Conservation (phyloP, 1,284 basidiomycete genomes). For the Cerioporus squamosus region DNA sequence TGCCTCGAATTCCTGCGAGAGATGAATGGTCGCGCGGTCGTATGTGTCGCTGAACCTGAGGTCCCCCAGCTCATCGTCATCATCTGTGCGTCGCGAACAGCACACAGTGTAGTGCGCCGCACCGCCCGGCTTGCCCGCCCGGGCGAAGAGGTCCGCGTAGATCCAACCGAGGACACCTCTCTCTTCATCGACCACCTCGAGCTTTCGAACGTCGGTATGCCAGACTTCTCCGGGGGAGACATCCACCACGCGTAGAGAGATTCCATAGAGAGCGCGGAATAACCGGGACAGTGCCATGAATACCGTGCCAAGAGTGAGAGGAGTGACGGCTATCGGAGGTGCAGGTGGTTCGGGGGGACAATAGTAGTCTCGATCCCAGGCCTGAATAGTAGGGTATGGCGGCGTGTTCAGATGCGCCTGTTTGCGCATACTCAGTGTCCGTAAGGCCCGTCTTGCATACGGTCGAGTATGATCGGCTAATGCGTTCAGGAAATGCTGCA, state of each 20-base stretch:
- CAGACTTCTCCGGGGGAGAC: slow-evolving; percentile 83
- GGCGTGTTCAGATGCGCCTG: slow-evolving; percentile 63
- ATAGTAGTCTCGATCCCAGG: slow-evolving; percentile 95
- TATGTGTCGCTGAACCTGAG: slow-evolving; percentile 44
- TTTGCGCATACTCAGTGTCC: slow-evolving; percentile 75
- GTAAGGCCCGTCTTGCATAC: slow-evolving; percentile 74
- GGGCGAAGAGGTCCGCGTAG: slow-evolving; percentile 90
- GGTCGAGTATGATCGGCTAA: slow-evolving; percentile 79
- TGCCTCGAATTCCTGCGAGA: slow-evolving; percentile 67
- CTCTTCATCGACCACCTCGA: slow-evolving; percentile 91
- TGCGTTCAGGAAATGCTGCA: slow-evolving; percentile 77
- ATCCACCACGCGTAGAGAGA: slow-evolving; percentile 76
- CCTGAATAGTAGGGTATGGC: slow-evolving; percentile 71
- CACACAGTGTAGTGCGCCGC: slow-evolving; percentile 98
- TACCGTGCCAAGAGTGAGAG: slow-evolving; percentile 82
- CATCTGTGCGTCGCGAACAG: slow-evolving; percentile 90
- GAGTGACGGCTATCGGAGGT: slow-evolving; percentile 70
- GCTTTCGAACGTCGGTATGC: slow-evolving; percentile 87
- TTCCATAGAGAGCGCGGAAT: slow-evolving; percentile 85
- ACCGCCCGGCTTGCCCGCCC: slow-evolving; percentile 86
- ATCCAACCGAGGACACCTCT: slow-evolving; percentile 91
- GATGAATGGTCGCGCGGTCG: slow-evolving; percentile 37
- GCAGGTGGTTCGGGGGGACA: slow-evolving; percentile 77
- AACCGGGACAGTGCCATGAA: slow-evolving; percentile 87
- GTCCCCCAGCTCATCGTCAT: slow-evolving; percentile 84